Percentiles rank a stretch among this genome's conserved stretches.
These are phyloP conservation scores for Calycina marina DNA, from an alignment of 2,329 filamentous ascomycete genomes.

Conservation along the genomic window DNA sequence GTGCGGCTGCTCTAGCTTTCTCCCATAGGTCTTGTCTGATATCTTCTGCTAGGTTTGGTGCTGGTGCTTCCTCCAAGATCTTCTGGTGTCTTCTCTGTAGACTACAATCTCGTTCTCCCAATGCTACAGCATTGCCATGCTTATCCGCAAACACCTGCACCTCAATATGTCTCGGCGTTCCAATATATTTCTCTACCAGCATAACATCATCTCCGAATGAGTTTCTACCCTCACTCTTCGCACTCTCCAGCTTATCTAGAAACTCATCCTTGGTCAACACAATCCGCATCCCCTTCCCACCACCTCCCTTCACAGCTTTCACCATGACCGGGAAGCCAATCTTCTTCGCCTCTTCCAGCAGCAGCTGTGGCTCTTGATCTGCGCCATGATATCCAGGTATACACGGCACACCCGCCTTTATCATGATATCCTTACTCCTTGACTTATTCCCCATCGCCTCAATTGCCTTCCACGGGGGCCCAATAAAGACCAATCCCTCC, in stretches of 20 bases:
- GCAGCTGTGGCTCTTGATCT: conserved; percentile 54
- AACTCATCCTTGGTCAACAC: conserved; percentile 58
- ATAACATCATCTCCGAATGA: conserved; percentile 77
- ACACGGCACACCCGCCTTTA: conserved; percentile 81
- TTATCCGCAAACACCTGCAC: conserved; percentile 83
- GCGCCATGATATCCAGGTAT: conserved; percentile 89
- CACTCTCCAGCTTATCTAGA: conserved; percentile 51
- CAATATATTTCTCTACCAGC: conserved; percentile 73
- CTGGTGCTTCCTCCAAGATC: conserved; percentile 79
- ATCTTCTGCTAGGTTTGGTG: conserved; percentile 46
- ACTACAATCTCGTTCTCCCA: conserved; percentile 80
- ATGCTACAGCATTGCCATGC: conserved; percentile 62
- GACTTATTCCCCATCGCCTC: conserved; percentile 90
- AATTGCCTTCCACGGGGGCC: conserved; percentile 70
- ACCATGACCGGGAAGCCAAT: conserved; percentile 56
- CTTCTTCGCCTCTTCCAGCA: conserved; percentile 56
- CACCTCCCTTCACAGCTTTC: conserved; percentile 70
- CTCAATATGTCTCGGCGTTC: conserved; percentile 70
- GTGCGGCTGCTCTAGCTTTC: conserved; percentile 48
- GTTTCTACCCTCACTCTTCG: conserved; percentile 59
- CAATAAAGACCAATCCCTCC: conserved; percentile 87
- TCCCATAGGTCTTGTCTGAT: conserved; percentile 49
- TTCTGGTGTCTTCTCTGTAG: conserved; percentile 82
- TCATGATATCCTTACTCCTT: conserved; percentile 93
- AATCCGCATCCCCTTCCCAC: conserved; percentile 74